These are phyloP conservation scores for Rusavskia elegans DNA, from an alignment of 495 filamentous ascomycete species.

Conservation along the genomic window DNA sequence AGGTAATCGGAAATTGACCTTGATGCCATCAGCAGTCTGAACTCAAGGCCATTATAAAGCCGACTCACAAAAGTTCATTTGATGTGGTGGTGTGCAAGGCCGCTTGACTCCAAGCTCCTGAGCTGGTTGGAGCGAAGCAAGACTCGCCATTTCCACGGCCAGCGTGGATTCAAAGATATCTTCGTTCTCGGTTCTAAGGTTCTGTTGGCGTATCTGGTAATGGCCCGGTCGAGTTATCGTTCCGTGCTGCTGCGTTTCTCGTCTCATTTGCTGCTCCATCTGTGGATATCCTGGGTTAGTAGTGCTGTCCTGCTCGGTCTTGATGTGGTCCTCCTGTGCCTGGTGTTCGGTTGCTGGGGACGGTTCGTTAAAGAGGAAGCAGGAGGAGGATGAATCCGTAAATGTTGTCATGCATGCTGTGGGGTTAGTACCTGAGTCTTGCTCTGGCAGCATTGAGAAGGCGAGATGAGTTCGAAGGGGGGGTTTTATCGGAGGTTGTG, in stretches of 20 bases:
- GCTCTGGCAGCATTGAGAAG: slow-evolving; percentile 63
- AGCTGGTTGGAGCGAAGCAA: background rate
- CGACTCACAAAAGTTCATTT: slow-evolving; percentile 36
- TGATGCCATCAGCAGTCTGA: slow-evolving; percentile 11
- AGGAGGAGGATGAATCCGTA: slow-evolving; percentile 70
- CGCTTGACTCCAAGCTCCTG: slow-evolving; percentile 17
- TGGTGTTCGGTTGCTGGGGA: background rate
- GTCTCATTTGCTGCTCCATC: slow-evolving; percentile 40
- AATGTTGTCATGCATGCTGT: slow-evolving; percentile 38
- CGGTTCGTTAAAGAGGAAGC: slow-evolving; percentile 2
- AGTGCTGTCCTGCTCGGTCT: background rate
- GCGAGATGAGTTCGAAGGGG: slow-evolving; percentile 44
- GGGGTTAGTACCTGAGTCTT: slow-evolving; percentile 30
- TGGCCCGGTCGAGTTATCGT: slow-evolving; percentile 47
- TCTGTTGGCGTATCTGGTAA: slow-evolving; percentile 7
- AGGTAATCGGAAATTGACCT: slow-evolving; percentile 31
- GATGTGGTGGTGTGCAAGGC: slow-evolving; percentile 42
- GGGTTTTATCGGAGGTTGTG: slow-evolving; percentile 30
- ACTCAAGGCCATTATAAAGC: background rate
- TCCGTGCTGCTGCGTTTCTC: slow-evolving; percentile 60
- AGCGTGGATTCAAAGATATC: slow-evolving; percentile 7
- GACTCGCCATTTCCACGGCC: slow-evolving; percentile 6
- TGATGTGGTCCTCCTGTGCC: slow-evolving; percentile 17
- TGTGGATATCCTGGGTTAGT: slow-evolving; percentile 10
- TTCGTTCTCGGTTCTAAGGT: slow-evolving; percentile 6